Conservation (phyloP, 1,139 yeast species). For the Meyerozyma athensensis region DNA sequence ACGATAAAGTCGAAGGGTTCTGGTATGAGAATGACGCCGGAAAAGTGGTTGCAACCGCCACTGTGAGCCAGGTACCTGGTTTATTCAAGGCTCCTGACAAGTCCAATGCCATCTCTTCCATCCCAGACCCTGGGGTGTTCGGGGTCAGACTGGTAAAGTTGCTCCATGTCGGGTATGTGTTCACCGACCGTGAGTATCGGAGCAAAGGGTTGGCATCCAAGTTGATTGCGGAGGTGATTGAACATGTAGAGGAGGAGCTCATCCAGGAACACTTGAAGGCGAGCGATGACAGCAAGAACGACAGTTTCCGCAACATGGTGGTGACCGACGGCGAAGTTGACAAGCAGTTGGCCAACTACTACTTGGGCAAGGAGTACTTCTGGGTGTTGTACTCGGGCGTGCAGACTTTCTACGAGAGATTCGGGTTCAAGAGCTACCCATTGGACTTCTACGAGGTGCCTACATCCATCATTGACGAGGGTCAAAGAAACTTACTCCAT, state of each 20-base stretch:
- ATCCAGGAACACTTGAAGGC: constrained; percentile 21
- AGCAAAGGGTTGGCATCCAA: constrained; percentile 27
- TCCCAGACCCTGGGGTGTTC: constrained; percentile 30
- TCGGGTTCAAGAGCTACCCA: constrained; percentile 39
- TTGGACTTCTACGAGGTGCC: constrained; percentile 35
- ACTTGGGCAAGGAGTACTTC: constrained; percentile 33
- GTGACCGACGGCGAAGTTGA: constrained; percentile 27
- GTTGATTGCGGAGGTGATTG: constrained; percentile 27
- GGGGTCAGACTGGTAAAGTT: constrained; percentile 30
- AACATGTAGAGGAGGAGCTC: constrained; percentile 27
- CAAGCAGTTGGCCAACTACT: constrained; percentile 28
- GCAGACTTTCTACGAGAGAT: constrained; percentile 28
- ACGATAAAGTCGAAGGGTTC: constrained; percentile 18
- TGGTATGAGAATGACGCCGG: constrained; percentile 24
- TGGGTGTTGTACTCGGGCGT: constrained; percentile 39
- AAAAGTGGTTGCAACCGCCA: constrained; percentile 23
- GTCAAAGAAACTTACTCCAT: constrained; percentile 19
- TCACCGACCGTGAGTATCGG: constrained; percentile 24
- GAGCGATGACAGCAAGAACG: constrained; percentile 20
- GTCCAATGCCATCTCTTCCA: constrained; percentile 23
- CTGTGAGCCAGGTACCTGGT: constrained; percentile 24
- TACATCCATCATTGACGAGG: constrained; percentile 15
- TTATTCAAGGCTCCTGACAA: constrained; percentile 30
- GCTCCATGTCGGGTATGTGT: constrained; percentile 26
- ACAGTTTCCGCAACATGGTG: constrained; percentile 32